Evolutionary conservation across 805 yeast genomes (phyloP), one percentile per base, ranked within the genome.

Genomic region (Teunomyces gatunensis): DNA sequence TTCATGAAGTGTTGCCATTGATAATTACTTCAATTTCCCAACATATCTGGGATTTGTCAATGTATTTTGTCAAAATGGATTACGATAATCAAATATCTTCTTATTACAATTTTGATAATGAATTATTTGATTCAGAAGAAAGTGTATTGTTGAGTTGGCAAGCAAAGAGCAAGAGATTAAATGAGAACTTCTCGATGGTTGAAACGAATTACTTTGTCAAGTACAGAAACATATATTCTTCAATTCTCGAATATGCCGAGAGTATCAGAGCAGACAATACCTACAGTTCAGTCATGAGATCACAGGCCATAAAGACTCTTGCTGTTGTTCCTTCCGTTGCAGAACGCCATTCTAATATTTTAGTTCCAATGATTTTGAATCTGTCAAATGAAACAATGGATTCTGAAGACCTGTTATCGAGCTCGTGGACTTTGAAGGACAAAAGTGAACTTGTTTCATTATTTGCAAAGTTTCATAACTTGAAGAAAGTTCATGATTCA

Each of bases 391-490:
- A 48, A 10, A 5, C 40, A 7, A 23, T 34, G 6, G 71, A 61
- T 25, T 55, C 55, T 2, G 71, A 61, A 42, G 67, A 66, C 23
- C 42, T 37, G 25, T 36, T 51, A 13, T 41, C 9, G 39, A 21
- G 48, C 3, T 10, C 47, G 4, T 74, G 86, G 81, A 59, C 69
- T 1, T 68, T 71, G 39, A 73, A 71, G 46, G 91, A 87, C 47
- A 74, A 80, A 53, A 78, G 77, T 54, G 65, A 77, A 3, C 61
- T 91, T 25, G 65, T 91, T 36, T 81, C 79, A 40, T 60, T 89
- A 9, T 79, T 91, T 51, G 67, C 85, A 3, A 74, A 75, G 45
- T 87, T 92, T 68, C 81, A 75, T 39, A 81, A 81, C 46, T 78
- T 90, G 51, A 79, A 77, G 45, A 73, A 73, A n/a, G 67, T 84